Conservation (phyloP, 2,329 filamentous ascomycete genomes). For the Aspergillus sojae region DNA sequence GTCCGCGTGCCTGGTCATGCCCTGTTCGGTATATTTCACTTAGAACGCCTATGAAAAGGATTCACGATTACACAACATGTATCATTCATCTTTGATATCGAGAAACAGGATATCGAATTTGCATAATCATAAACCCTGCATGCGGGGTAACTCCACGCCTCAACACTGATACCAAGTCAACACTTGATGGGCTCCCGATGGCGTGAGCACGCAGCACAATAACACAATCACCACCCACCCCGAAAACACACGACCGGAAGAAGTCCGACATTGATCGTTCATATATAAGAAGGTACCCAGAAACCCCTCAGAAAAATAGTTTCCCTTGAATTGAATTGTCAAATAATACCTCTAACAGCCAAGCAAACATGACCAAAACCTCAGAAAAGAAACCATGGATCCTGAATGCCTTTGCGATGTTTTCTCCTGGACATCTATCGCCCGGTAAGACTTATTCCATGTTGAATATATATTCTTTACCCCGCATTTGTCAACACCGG, state of each 20-base stretch:
- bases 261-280: background rate
- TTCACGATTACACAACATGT: no score
- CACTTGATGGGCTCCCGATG: background rate
- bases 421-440: constrained; percentile 3
- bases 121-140: background rate
- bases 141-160: background rate
- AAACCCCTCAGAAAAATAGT: background rate
- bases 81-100: no score
- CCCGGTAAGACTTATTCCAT: background rate
- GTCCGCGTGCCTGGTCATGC: no score
- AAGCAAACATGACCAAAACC: constrained; percentile 1
- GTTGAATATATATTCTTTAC: background rate
- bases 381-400: constrained; percentile 5
- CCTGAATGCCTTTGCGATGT: constrained; percentile 9
- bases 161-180: background rate
- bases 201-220: constrained; percentile 5
- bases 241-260: background rate
- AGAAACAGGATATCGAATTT: background rate
- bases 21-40: no score
- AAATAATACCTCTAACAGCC: background rate
- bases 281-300: background rate
- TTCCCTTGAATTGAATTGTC: background rate
- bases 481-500: background rate
- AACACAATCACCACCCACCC: constrained; percentile 9
- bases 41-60: no score